A percentile compares a stretch with the other conserved stretches of the same genome.
phyloP scores from a whole-genome alignment of 2,329 filamentous ascomycete genomes.

The Colletotrichum truncatum region DNA sequence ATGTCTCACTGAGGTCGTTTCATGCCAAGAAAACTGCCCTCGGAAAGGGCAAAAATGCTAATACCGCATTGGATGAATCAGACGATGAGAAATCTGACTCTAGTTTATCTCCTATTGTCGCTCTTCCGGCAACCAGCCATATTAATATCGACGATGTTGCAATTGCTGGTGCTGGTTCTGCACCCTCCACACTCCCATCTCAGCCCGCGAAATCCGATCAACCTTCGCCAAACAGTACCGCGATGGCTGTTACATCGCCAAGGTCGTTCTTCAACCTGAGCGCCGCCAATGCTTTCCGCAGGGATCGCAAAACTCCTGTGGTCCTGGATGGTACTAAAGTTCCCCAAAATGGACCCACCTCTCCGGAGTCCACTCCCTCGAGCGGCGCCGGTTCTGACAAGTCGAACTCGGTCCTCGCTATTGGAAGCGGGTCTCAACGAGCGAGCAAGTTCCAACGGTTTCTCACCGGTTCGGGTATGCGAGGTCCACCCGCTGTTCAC shows the following conservation, averaged over 20 bases:
- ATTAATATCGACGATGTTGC: neutral
- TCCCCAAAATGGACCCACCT: slow-evolving; percentile 28
- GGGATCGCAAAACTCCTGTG: slow-evolving; percentile 33
- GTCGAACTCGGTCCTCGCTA: slow-evolving; percentile 43
- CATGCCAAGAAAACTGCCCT: slow-evolving; percentile 41
- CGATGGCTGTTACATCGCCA: slow-evolving; percentile 5
- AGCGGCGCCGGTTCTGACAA: slow-evolving; percentile 41
- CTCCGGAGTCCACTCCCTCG: slow-evolving; percentile 35
- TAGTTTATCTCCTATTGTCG: slow-evolving; percentile 9
- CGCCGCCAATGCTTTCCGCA: slow-evolving; percentile 24
- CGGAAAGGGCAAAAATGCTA: neutral
- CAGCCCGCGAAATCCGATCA: slow-evolving; percentile 45
- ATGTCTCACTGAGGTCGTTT: slow-evolving; percentile 65
- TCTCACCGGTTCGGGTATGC: slow-evolving; percentile 42
- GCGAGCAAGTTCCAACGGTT: slow-evolving; percentile 48
- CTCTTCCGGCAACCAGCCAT: neutral
- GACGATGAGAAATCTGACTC: slow-evolving; percentile 13
- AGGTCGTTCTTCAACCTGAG: slow-evolving; percentile 24
- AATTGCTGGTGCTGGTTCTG: slow-evolving; percentile 30
- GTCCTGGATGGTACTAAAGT: slow-evolving; percentile 32
- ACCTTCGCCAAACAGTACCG: neutral
- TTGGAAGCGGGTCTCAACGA: slow-evolving; percentile 39
- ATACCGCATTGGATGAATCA: slow-evolving; percentile 11
- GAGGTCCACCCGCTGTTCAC: slow-evolving; percentile 41
- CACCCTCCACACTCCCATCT: slow-evolving; percentile 39